Percentiles rank a stretch among this genome's conserved stretches.
Conservation (phyloP, 73 alveolate species). For the Uronychia setigera region DNA sequence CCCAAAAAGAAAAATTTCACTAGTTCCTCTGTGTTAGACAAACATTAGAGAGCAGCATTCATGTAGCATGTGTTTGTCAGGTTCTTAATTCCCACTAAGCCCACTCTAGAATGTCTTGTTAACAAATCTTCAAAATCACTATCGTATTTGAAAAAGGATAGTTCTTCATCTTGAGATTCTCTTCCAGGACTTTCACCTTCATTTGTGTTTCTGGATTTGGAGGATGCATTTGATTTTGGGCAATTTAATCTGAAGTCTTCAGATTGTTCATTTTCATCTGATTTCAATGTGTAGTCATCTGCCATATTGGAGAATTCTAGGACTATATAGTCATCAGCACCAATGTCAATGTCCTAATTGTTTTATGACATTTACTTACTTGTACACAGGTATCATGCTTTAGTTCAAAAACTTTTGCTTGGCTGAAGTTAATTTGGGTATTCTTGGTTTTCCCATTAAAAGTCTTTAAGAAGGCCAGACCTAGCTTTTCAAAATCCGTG, state of each 20-base stretch:
- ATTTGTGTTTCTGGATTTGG: too few relatives aligned
- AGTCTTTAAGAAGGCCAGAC: background rate
- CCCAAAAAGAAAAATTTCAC: conserved; percentile 76
- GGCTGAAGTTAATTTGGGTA: background rate
- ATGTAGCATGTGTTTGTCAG: conserved; percentile 98
- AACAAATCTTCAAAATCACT: background rate
- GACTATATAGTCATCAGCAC: background rate
- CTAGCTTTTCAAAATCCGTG: background rate
- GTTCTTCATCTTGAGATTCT: background rate
- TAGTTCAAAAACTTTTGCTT: background rate
- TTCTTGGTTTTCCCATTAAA: background rate
- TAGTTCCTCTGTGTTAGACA: conserved; percentile 77
- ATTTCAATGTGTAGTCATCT: too few relatives aligned
- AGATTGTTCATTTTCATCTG: background rate
- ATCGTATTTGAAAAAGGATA: background rate
- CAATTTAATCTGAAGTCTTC: background rate
- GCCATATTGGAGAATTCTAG: background rate
- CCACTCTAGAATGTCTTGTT: conserved; percentile 50
- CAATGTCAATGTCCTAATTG: background rate
- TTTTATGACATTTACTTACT: too few relatives aligned
- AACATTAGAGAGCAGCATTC: conserved; percentile 95
- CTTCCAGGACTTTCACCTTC: too few relatives aligned
- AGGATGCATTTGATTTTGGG: background rate
- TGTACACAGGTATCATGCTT: background rate
- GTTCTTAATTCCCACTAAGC: conserved; percentile 88